Evolutionary conservation across 306 rosid genomes (phyloP), one percentile per base, ranked within the genome.

Genomic region (Trifolium repens): DNA sequence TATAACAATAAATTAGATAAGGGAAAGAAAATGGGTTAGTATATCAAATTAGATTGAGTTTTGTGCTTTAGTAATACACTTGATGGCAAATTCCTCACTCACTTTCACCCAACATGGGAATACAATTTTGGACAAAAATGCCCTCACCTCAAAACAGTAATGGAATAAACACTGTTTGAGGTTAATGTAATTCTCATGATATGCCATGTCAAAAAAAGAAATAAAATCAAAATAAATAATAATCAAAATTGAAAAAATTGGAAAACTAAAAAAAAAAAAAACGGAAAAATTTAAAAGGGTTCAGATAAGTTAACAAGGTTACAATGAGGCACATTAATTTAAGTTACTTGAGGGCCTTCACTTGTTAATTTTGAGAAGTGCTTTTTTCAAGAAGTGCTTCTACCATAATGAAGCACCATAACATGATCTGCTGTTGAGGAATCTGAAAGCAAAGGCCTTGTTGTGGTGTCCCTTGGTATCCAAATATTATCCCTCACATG

Each of bases 401-500:
- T 85, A 69, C 81, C 90, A 50, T 94, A 94, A 78, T 88, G 91
- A 62, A 94, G 85, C 40, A 90, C 83, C 98, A 94, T 94, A 76
- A 94, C 83, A 88, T 94, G 98, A 76, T 91, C 88, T 9, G 83
- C 50, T 59, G 96, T 80, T 46, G 96, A 79, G 67, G 93, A 85
- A 71, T 94, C 91, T 44, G 90, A 88, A 86, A 86, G 97, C 96
- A 84, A 87, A 83, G 83, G 14, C 13, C 55, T 52, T 26, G 81
- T 82, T 35, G 83, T 81, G 17, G 78, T 67, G 79, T 90, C 86
- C 77, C 91, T 86, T 46, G 68, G 83, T 75, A 78, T 88, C 99
- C 99, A 94, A 46, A 94, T 92, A 82, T 72, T 85, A 75, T 94
- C 98, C 83, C 99, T 89, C 72, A 94, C 94, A 74, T 94, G 92